Conservation (phyloP, 148 eudicot species). For the Camellia granthamiana region DNA sequence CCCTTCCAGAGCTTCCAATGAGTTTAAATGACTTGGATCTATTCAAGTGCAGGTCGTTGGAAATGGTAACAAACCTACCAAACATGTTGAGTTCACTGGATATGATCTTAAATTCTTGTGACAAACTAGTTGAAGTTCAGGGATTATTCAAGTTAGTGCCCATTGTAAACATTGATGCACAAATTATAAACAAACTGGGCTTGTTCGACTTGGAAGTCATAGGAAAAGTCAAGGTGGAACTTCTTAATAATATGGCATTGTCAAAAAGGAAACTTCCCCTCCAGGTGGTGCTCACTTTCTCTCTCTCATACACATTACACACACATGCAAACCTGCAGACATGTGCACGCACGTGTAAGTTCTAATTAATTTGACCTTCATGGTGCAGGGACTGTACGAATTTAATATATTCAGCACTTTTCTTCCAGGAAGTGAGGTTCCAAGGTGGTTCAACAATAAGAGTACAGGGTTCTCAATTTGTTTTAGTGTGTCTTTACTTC, state of each 20-base stretch:
- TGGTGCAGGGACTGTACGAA: neutral
- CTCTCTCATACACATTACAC: neutral
- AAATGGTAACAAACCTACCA: neutral
- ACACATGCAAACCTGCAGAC: neutral
- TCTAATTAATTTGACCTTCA: too few relatives aligned
- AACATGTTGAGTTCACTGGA: too few relatives aligned
- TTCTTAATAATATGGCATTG: too few relatives aligned
- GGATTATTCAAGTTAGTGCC: neutral
- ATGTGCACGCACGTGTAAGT: too few relatives aligned
- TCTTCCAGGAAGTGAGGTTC: conserved; percentile 7
- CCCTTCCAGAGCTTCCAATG: neutral
- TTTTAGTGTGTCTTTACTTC: neutral
- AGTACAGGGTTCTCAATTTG: neutral
- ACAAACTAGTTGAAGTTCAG: conserved; percentile 6
- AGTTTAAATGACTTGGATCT: neutral
- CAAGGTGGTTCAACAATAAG: neutral
- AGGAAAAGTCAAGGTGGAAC: too few relatives aligned
- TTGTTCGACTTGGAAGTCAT: too few relatives aligned
- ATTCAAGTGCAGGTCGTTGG: neutral
- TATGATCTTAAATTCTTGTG: neutral
- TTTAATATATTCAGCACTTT: neutral
- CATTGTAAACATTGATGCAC: neutral
- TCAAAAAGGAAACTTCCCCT: too few relatives aligned
- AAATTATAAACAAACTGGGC: conserved; percentile 7
- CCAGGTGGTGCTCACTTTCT: neutral